These are phyloP conservation scores for Cyberlindnera maritima DNA, from an alignment of 805 yeast genomes.

Conservation along the genomic window DNA sequence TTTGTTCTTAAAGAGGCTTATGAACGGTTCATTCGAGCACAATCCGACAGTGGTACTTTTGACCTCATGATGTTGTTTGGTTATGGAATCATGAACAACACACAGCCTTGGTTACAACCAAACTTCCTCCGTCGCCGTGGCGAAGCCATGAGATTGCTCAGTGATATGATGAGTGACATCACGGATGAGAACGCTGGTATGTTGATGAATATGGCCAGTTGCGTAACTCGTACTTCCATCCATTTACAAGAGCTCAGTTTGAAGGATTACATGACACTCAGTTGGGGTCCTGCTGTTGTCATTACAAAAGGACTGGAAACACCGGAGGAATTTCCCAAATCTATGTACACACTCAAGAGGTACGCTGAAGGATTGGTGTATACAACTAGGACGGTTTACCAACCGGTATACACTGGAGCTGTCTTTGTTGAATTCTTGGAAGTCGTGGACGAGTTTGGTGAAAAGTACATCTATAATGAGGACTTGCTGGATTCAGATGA, in stretches of 20 bases:
- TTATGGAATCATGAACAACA: constrained; percentile 13
- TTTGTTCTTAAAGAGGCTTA: constrained; percentile 11
- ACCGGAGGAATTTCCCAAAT: constrained; percentile 17
- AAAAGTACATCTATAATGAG: constrained; percentile 6
- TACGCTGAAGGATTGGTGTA: constrained; percentile 23
- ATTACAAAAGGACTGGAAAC: constrained; percentile 15
- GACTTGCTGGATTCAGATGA: constrained; percentile 10
- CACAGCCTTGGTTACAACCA: constrained; percentile 3
- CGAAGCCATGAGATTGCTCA: constrained; percentile 11
- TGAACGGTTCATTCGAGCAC: constrained; percentile 1
- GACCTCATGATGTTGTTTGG: constrained; percentile 16
- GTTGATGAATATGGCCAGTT: constrained; percentile 10
- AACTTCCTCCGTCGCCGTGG: constrained; percentile 20
- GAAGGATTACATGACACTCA: constrained; percentile 20
- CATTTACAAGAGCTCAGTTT: constrained; percentile 6
- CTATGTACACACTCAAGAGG: constrained; percentile 10
- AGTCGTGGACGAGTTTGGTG: constrained; percentile 20
- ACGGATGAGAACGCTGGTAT: constrained; percentile 17
- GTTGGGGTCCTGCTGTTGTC: constrained; percentile 22
- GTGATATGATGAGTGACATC: constrained; percentile 6
- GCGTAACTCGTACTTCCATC: constrained; percentile 14
- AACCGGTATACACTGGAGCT: constrained; percentile 21
- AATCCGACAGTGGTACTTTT: constrained; percentile 3
- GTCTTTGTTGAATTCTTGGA: constrained; percentile 20
- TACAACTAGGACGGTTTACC: constrained; percentile 18